Percentiles rank a stretch among this genome's conserved stretches.
Evolutionary conservation across 2,329 filamentous ascomycete genomes (phyloP).

Genomic region (Venturia nashicola): DNA sequence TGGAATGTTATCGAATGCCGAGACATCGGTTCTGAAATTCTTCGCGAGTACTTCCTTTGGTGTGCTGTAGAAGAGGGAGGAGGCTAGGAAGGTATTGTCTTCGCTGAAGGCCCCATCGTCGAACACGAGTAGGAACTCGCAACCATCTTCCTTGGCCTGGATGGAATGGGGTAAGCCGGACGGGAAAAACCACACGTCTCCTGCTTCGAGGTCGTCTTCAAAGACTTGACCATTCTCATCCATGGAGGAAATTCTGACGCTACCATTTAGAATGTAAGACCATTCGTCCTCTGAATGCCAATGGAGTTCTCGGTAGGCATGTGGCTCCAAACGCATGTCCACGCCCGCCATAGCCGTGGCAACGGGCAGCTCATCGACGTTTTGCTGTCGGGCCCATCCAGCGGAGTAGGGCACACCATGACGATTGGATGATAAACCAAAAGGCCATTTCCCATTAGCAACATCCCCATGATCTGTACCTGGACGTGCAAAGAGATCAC

Average conservation of each 20-base stretch:
- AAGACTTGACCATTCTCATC: slow-evolving; percentile 67
- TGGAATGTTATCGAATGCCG: slow-evolving; percentile 58
- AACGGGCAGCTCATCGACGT: slow-evolving; percentile 49
- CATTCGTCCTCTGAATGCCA: slow-evolving; percentile 75
- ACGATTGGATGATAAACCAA: slow-evolving; percentile 33
- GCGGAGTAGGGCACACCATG: slow-evolving; percentile 40
- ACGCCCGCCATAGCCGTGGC: slow-evolving; percentile 61
- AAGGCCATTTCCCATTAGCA: slow-evolving; percentile 59
- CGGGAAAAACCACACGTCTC: slow-evolving; percentile 74
- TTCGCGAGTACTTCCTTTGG: slow-evolving; percentile 60
- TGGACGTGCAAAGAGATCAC: slow-evolving; percentile 59
- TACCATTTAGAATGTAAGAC: slow-evolving; percentile 61
- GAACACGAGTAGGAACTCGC: slow-evolving; percentile 52
- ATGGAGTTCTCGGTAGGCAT: slow-evolving; percentile 64
- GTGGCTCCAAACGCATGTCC: slow-evolving; percentile 63
- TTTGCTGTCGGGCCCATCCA: slow-evolving; percentile 67
- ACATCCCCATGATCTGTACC: slow-evolving; percentile 61
- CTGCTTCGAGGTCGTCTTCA: slow-evolving; percentile 62
- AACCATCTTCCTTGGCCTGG: slow-evolving; percentile 47
- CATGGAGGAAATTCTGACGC: slow-evolving; percentile 58
- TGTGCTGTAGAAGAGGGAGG: slow-evolving; percentile 62
- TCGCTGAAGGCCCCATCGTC: slow-evolving; percentile 48
- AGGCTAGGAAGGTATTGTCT: slow-evolving; percentile 59
- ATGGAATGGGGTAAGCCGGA: slow-evolving; percentile 66
- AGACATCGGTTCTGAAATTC: slow-evolving; percentile 61